Evolutionary conservation across 306 rosid species (phyloP), one percentile per base, ranked within the genome.

Genomic region (Argentina anserina): DNA sequence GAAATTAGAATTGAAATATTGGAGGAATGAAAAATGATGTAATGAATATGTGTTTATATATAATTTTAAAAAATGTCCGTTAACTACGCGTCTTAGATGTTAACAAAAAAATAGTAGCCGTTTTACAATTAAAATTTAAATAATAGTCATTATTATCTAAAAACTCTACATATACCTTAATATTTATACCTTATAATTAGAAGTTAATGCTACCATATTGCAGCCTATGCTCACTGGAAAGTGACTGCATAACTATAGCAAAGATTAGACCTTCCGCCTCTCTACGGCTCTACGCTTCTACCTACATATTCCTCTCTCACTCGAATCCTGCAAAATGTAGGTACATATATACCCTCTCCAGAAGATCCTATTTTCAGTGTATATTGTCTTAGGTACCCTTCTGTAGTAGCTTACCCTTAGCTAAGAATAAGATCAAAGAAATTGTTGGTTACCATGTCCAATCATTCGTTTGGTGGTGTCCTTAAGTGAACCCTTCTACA

Each of bases 391-490:
- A 60, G 81, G 72, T 73, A 69, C 70, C 67, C 52, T 79, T 29
- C 6, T 21, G 47, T 39, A 73, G 81, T 31, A 59, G 39, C 64
- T 59, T 50, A 50, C 4, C 58, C 58, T 50, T 31, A 1, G 65
- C 21, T 2, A 62, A 20, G 79, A 76, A 86, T 74, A 80, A 82
- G 74, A 84, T 83, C 33, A 76, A 78, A 79, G 37, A 46, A 81
- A 81, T 75, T 69, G 78, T 81, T 26, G 56, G 70, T 80, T 72
- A 73, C 83, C 91, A 83, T 87, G 76, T 81, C 79, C 84, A 86
- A 88, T 87, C 74, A 90, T 86, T 56, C 77, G 90, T 85, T 88
- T 72, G 96, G 90, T 82, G 83, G 74, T 83, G 90, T 92, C 93
- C 60, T 67, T 50, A 71, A 69, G 79, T 49, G 74, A 61, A 42